Base-by-base conservation (phyloP, 108 stramenopile genomes). In the Mediolabrus comicus region DNA sequence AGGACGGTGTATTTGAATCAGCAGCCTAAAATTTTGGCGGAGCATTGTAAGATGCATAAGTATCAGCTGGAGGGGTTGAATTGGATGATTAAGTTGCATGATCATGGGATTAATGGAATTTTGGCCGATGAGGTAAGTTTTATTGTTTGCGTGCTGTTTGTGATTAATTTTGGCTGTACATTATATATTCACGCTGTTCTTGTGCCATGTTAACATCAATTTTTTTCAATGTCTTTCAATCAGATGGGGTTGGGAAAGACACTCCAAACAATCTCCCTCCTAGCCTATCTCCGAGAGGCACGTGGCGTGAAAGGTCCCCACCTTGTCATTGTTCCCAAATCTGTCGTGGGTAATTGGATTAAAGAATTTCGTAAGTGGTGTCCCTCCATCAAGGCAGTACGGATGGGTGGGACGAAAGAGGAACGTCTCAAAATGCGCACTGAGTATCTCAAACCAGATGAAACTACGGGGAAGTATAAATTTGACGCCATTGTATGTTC, bases 31-130 rank as follows among this genome's bases (percentile, higher is more conserved):
- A 72, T 73, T 62, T 68, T 97, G 41, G 84, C 90, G 14, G 27
- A 38, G 11, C 76, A 87, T 41, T 96, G 97, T 60, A 94, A 86
- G 30, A 97, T 99, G 97, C 96, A 98, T 57, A 76, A 76, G 19
- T 99, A 99, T 78, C 99, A 99, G 79, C 75, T 99, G 28, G 99
- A 98, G 83, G 99, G 99, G 30, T 82, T 99, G 63, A 99, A 98
- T 78, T 99, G 99, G 99, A 72, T 99, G 74, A 97, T 99, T 82
- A 97, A 97, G 65, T 87, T 98, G 36, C 96, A 99, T 78, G 98
- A 98, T 80, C 95, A 97, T 59, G 97, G 97, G 35, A 96, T 99
- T 65, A 99, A 98, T 83, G 98, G 98, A 6, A 98, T 99, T 69
- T 78, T 99, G n/a, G 99, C 98, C 0, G 99, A 99, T 92, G 19